phyloP scores from a whole-genome alignment of 2,329 filamentous ascomycete genomes.

The Tolypocladium pustulatum region DNA sequence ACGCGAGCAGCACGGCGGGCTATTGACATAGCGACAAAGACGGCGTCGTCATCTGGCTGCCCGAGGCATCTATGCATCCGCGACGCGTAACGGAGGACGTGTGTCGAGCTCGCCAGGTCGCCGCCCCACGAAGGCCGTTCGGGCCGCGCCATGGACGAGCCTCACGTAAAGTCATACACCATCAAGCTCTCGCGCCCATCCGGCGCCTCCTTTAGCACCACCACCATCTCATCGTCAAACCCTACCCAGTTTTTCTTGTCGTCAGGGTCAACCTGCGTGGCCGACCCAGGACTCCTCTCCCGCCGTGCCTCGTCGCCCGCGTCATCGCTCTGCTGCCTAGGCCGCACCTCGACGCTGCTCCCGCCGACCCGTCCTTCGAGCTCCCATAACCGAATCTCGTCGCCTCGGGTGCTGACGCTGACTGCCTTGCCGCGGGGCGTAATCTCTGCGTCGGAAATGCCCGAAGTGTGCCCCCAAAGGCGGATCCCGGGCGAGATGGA shows the following conservation, averaged over 20 bases:
- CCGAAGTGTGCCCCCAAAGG: slow-evolving; percentile 87
- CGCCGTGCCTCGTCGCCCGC: slow-evolving; percentile 6
- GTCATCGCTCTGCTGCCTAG: slow-evolving; percentile 18
- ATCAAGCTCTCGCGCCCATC: slow-evolving; percentile 63
- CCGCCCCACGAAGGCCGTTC: not conserved
- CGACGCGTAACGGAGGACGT: not conserved
- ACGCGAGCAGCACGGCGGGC: not conserved
- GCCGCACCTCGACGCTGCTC: slow-evolving; percentile 44
- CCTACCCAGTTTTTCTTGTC: slow-evolving; percentile 59
- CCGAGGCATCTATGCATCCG: not conserved
- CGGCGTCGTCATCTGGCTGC: not conserved
- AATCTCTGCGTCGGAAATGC: slow-evolving; percentile 76
- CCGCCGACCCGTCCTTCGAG: slow-evolving; percentile 58
- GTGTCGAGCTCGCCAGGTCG: not conserved
- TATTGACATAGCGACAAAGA: not conserved
- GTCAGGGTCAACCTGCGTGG: slow-evolving; percentile 21
- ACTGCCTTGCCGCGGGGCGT: slow-evolving; percentile 79
- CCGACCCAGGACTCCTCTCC: not conserved
- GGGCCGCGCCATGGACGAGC: not conserved
- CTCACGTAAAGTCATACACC: slow-evolving; percentile 72
- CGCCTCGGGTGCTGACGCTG: slow-evolving; percentile 72
- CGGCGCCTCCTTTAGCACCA: slow-evolving; percentile 64
- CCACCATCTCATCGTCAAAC: slow-evolving; percentile 88
- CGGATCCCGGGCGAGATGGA: slow-evolving; percentile 63
- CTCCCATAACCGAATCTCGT: slow-evolving; percentile 80